These are phyloP conservation scores for Hevea brasiliensis DNA, from an alignment of 345 rosid species.

Conservation along the genomic window DNA sequence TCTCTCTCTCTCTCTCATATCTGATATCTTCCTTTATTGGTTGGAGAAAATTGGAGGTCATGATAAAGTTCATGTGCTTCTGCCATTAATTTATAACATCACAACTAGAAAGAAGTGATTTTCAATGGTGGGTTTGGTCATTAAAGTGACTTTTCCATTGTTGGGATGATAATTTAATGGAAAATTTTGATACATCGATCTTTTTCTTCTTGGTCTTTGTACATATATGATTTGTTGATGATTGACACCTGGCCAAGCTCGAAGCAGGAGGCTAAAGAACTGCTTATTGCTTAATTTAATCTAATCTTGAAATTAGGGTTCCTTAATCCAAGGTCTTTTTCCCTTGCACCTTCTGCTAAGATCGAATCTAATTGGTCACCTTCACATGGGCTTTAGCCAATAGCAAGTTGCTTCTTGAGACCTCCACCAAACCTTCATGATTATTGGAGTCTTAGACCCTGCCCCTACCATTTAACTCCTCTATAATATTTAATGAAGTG, in stretches of 20 bases:
- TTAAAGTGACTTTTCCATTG: background rate
- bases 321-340: conserved; percentile 18
- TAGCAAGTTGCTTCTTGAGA: conserved; percentile 3
- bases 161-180: conserved; percentile 14
- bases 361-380: conserved; percentile 35
- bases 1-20: background rate
- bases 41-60: conserved; percentile 19
- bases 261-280: conserved; percentile 21
- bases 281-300: no score
- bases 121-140: background rate
- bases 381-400: conserved; percentile 34
- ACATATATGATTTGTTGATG: conserved; percentile 43
- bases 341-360: background rate
- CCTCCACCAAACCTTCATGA: conserved; percentile 18
- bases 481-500: no score
- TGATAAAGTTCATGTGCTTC: conserved; percentile 20
- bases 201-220: conserved; percentile 16
- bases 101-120: conserved; percentile 1
- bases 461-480: background rate
- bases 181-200: no score
- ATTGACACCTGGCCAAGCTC: conserved; percentile 41
- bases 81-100: background rate
- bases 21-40: conserved; percentile 14
- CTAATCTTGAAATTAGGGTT: conserved; percentile 23
- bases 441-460: conserved; percentile 16